Evolutionary conservation across 306 rosid genomes (phyloP).

Genomic region (Leucaena leucocephala): DNA sequence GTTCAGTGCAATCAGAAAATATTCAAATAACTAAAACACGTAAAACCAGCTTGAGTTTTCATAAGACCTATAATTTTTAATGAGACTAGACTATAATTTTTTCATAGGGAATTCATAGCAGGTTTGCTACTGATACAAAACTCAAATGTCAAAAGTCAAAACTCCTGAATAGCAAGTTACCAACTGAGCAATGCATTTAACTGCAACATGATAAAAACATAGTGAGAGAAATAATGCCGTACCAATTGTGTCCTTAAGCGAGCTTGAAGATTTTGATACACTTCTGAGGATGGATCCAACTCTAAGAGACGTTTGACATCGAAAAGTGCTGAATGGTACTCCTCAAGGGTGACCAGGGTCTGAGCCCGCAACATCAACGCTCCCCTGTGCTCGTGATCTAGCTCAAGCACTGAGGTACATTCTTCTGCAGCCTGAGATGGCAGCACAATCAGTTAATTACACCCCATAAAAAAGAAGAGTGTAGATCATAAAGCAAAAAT

Average conservation of each 20-base stretch:
- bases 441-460: background rate
- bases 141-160: background rate
- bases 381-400: background rate
- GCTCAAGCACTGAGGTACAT: slow-evolving; percentile 10
- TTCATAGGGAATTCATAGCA: background rate
- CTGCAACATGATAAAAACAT: slow-evolving; percentile 22
- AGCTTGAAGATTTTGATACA: slow-evolving; percentile 87
- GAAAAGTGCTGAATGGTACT: slow-evolving; percentile 88
- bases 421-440: slow-evolving; percentile 10
- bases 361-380: slow-evolving; percentile 4
- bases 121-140: background rate
- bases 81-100: background rate
- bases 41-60: background rate
- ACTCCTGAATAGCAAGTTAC: background rate
- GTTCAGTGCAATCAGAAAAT: background rate
- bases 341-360: slow-evolving; percentile 64
- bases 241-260: slow-evolving; percentile 92
- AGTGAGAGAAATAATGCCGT: slow-evolving; percentile 35
- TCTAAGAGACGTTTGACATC: slow-evolving; percentile 88
- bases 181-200: slow-evolving; percentile 8
- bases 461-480: background rate
- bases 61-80: background rate
- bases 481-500: background rate
- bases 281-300: slow-evolving; percentile 87
- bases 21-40: background rate